Evolutionary conservation across 495 filamentous ascomycete species (phyloP), one percentile per base, ranked within the genome.

Genomic region (Aspergillus hancockii): DNA sequence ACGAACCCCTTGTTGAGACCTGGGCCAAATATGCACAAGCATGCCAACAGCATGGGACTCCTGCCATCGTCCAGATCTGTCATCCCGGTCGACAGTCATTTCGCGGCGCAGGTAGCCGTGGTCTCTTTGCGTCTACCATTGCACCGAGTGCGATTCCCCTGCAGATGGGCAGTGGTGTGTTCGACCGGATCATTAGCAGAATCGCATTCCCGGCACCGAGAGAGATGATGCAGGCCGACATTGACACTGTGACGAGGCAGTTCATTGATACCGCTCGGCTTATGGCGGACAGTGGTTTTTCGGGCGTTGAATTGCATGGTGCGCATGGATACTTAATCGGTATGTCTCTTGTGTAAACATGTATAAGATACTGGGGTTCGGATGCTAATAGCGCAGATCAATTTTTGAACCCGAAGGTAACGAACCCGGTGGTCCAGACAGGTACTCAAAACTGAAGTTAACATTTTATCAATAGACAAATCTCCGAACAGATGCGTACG

Each of bases 301-400:
- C 80, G 52, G 83, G 81, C 0, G 59, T 86, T 16, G 77, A 86
- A 69, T 66, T 86, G 32, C 83, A 86, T 70, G 79, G 67, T 28
- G 83, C 84, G 19, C 83, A 88, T 71, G 83, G 85, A 25, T 87
- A 85, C 69, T 68, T 87, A 43, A 68, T 85, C 21, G 76, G 76
- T 73, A 71, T 64, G 66, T 73, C 74, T 8, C 49, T 16, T 16
- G 47, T 25, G 43, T 49, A 16, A 55, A 31, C 10, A 9, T 8
- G 4, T 21, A 10, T n/a, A 12, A 6, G 23, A 1, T 1, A 23
- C 46, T 40, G 9, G 8, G 28, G n/a, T 7, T 6, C 54, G 36
- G 40, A 14, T 49, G 50, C 61, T 70, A 49, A 63, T 50, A 12
- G 13, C 7, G 19, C 38, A 77, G 75, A 78, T 64, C 75, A 78